These are phyloP conservation scores for Penicillium sclerotiorum DNA, from an alignment of 2,329 filamentous ascomycete genomes.

Conservation along the genomic window DNA sequence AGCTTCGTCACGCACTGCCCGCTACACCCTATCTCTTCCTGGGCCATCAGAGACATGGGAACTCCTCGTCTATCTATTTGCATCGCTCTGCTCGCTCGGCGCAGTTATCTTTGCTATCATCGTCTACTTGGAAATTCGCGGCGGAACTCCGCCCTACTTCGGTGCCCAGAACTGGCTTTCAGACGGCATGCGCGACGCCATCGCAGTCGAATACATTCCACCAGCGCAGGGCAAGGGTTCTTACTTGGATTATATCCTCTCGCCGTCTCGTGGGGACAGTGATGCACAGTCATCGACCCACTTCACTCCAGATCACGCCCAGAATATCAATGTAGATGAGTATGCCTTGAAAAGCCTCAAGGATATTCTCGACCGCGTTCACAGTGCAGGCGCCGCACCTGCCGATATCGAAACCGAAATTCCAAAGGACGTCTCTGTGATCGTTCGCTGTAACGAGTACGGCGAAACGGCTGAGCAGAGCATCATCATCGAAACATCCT, in stretches of 20 bases:
- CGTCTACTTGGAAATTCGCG: conserved; percentile 63
- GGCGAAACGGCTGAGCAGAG: conserved; percentile 23
- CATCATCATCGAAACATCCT: conserved; percentile 26
- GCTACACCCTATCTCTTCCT: conserved; percentile 70
- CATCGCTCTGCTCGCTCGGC: conserved; percentile 64
- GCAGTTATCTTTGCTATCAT: conserved; percentile 66
- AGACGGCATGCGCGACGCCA: conserved; percentile 45
- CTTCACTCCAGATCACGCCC: not conserved
- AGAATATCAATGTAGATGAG: not conserved
- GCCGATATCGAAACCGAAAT: conserved; percentile 16
- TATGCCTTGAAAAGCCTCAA: conserved; percentile 14
- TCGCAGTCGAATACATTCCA: conserved; percentile 44
- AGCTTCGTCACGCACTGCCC: conserved; percentile 53
- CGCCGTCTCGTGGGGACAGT: not conserved
- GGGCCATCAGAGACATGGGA: conserved; percentile 56
- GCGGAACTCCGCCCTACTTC: conserved; percentile 59
- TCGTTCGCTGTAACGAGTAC: conserved; percentile 24
- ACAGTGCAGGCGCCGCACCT: conserved; percentile 23
- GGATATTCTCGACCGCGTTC: conserved; percentile 33
- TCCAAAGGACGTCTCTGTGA: conserved; percentile 22
- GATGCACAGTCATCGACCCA: not conserved
- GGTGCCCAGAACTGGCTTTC: conserved; percentile 62
- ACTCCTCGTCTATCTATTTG: conserved; percentile 57
- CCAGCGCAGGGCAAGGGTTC: conserved; percentile 20
- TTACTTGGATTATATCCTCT: conserved; percentile 18